Evolutionary conservation across 768 basidiomycete species (phyloP), one percentile per base, ranked within the genome.

Genomic region (Rhizopogon roseolus): DNA sequence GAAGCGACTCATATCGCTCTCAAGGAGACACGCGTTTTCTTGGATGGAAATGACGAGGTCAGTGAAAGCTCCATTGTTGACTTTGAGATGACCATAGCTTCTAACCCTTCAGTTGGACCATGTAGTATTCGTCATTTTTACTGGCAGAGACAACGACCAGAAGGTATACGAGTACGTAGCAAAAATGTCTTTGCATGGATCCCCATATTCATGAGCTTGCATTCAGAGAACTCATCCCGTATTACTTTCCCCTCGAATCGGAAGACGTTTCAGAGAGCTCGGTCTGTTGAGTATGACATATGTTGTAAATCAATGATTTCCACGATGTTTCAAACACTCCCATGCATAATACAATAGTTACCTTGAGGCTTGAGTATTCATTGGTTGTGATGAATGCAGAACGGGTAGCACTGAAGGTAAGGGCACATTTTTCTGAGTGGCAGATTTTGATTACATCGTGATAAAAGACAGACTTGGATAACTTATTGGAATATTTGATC

Each of bases 1-100:
- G 82, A 81, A 58, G 91, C 90, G 0, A 85, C 91, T 0, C 78
- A 79, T 29, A 76, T 93, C 50, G 90, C 90, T 2, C 66, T 92
- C 50, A 70, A 76, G 27, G 74, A 77, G 27, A 80, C 77, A 13
- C 76, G 88, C 48, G 66, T 75, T 32, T 83, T 82, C 51, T 64
- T 83, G 39, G 85, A 89, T 22, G 73, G 77, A 4, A 73, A 80
- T 22, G 64, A 64, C 22, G 75, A 77, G 69, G 81, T 77, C 54
- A 65, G 60, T 49, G 44, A 6, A 8, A 5, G 14, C 51, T 10
- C 29, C 25, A 0, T 49, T 38, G 4, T 6, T 44, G 37, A 54
- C 32, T n/a, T 3, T 17, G 16, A 4, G 17, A 43, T 4, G 13
- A 19, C 40, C 4, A 19, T 46, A 28, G 32, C 29, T 48, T 43